Evolutionary conservation across 2,329 filamentous ascomycete genomes (phyloP), one percentile per base, ranked within the genome.

Genomic region (Colletotrichum limetticola): DNA sequence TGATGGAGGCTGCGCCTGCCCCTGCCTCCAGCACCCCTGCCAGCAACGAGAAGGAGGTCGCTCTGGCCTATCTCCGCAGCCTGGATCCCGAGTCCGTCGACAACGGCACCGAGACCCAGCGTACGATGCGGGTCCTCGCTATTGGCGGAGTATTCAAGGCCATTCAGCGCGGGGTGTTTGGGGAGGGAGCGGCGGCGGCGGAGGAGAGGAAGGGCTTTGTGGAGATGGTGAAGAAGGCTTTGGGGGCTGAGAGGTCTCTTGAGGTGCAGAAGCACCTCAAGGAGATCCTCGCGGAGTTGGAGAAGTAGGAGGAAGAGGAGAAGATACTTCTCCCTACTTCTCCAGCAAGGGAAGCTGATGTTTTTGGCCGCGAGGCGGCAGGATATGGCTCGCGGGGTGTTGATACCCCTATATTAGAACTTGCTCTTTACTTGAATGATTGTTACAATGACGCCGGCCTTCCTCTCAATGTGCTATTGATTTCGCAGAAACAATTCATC

Each of bases 101-200:
- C 35, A 81, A 83, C 0, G 86, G 88, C 0, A 86, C 86, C 0
- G 89, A 91, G 76, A 78, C 83, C 4, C 89, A 91, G 79, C 84
- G 89, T 19, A 76, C 84, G 26, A 80, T 80, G 72, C 82, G 89
- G 49, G 85, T 85, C 1, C 85, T 86, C 76, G 87, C 88, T 0
- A 78, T 87, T 0, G 80, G 80, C 1, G 82, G 83, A 0, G 82
- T 86, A 12, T 78, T 85, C 6, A 82, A 81, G 72, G 83, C 86
- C 1, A 84, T 82, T 72, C 82, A 82, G 49, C 80, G 81, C 58
- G 86, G 85, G 0, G 79, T 84, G 0, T 85, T 90, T 78, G 86
- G 82, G 4, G 12, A 49, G 42, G 42, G 63, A 7, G 37, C 46
- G 16, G 60, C 60, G n/a, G 52, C 66, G 30, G 64, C 64, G 9